Conservation (phyloP, 2,329 filamentous ascomycete species). For the Thyridium curvatum region DNA sequence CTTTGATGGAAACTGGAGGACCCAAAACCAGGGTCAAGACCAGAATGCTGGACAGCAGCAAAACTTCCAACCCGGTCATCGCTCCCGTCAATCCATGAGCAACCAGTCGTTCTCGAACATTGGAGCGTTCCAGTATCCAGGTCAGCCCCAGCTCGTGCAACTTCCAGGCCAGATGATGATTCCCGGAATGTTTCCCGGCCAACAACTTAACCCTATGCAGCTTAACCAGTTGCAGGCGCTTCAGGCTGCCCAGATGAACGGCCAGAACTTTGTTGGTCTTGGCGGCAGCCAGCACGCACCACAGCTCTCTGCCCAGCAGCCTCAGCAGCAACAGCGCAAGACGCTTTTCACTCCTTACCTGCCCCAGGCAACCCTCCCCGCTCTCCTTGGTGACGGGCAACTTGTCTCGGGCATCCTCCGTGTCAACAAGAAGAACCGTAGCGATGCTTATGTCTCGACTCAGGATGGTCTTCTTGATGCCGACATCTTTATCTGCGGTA, state of each 20-base stretch:
- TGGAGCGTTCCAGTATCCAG: slow-evolving; percentile 82
- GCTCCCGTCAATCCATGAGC: slow-evolving; percentile 76
- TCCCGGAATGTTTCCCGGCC: slow-evolving; percentile 75
- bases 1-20: slow-evolving; percentile 97
- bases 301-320: slow-evolving; percentile 58
- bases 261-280: slow-evolving; percentile 65
- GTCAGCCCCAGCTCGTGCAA: slow-evolving; percentile 82
- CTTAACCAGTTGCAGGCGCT: slow-evolving; percentile 86
- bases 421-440: slow-evolving; percentile 99
- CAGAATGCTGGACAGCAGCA: slow-evolving; percentile 58
- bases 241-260: slow-evolving; percentile 79
- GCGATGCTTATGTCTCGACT: slow-evolving; percentile 94
- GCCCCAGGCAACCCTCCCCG: slow-evolving; percentile 87
- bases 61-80: slow-evolving; percentile 89
- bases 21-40: slow-evolving; percentile 62
- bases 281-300: slow-evolving; percentile 68
- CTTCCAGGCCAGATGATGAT: slow-evolving; percentile 82
- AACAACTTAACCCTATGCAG: slow-evolving; percentile 83
- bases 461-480: slow-evolving; percentile 83
- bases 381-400: slow-evolving; percentile 83
- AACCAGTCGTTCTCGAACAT: slow-evolving; percentile 77
- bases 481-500: slow-evolving; percentile 98
- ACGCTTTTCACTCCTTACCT: slow-evolving; percentile 97
- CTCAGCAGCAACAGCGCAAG: slow-evolving; percentile 89
- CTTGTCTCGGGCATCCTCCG: slow-evolving; percentile 93